Conservation (phyloP, 768 basidiomycete genomes). For the Trametes gibbosa region DNA sequence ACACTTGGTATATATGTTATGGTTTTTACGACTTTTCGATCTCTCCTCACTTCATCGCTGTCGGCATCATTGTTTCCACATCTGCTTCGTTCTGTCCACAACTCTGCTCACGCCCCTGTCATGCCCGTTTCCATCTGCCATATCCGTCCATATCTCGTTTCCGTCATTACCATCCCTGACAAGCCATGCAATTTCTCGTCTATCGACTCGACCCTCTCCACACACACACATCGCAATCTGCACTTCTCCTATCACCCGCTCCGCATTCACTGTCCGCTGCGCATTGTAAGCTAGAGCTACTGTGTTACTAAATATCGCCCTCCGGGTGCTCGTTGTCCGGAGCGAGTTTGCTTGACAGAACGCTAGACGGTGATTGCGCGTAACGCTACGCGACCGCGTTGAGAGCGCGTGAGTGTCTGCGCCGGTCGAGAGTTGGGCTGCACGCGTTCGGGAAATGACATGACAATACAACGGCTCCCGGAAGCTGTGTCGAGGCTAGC, state of each 20-base stretch:
- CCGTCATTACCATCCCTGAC: conserved; percentile 19
- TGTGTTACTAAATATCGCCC: conserved; percentile 25
- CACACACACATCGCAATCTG: conserved; percentile 17
- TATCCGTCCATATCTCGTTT: conserved; percentile 17
- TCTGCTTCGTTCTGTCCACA: conserved; percentile 20
- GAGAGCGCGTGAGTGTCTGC: background rate
- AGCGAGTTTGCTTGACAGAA: background rate
- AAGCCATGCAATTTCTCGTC: conserved; percentile 23
- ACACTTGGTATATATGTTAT: conserved; percentile 19
- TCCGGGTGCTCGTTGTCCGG: background rate
- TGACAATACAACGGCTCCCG: background rate
- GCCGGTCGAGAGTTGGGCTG: background rate
- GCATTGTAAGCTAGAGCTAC: conserved; percentile 32
- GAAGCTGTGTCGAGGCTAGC: background rate
- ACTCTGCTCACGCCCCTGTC: conserved; percentile 21
- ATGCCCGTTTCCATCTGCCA: conserved; percentile 12
- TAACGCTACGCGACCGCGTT: background rate
- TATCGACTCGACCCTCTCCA: background rate
- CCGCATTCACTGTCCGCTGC: conserved; percentile 17
- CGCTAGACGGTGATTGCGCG: background rate
- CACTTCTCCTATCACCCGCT: conserved; percentile 6
- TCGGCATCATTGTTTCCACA: conserved; percentile 16
- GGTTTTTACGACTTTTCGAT: conserved; percentile 9
- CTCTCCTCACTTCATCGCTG: conserved; percentile 10
- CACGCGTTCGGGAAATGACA: background rate